Base-by-base conservation (phyloP, 257 asterid genomes). In the Ehretia macrophylla region DNA sequence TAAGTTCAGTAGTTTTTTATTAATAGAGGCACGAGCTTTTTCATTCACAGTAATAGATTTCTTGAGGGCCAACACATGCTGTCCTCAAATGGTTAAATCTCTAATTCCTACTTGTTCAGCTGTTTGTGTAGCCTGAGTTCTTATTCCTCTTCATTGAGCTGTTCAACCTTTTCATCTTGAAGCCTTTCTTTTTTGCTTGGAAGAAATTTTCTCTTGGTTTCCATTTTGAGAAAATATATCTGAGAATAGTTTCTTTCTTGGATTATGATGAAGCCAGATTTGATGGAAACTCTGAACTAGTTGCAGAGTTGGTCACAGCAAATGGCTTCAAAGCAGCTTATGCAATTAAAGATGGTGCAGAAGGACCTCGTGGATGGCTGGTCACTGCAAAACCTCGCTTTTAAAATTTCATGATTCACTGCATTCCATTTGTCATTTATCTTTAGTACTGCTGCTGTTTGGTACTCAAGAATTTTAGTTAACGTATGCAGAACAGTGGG, bases 241-340 rank as follows among this genome's bases (percentile, higher is more conserved):
- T 51, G 59, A 49, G 32, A 52, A 65, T 75, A 63, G 58, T 66
- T 51, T 75, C 59, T 51, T 65, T 49, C 16, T 77, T 51, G 58
- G 68, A 71, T 77, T 78, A 72, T 66, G 78, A 76, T 88, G 95
- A 89, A 86, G 97, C 94, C 91, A 93, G 99, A 83, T 89, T 85
- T 72, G 96, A 89, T 77, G 96, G 97, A 50, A 93, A 87, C 85
- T 93, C 99, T 55, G 99, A 93, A 69, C 92, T 93, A 69, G 96
- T 89, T 0, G 96, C 96, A 18, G 95, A 89, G 87, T 81, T 93
- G 52, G 97, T 79, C 22, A 89, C 97, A 8, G 84, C 80, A 42
- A 93, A 93, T 73, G 96, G 99, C 67, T 89, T 86, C 74, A 93
- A 86, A 81, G 90, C 92, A 72, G 97, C 97, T 45, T 93, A 86